phyloP scores from a whole-genome alignment of 1,139 yeast genomes.

The Taiozyma sp. region DNA sequence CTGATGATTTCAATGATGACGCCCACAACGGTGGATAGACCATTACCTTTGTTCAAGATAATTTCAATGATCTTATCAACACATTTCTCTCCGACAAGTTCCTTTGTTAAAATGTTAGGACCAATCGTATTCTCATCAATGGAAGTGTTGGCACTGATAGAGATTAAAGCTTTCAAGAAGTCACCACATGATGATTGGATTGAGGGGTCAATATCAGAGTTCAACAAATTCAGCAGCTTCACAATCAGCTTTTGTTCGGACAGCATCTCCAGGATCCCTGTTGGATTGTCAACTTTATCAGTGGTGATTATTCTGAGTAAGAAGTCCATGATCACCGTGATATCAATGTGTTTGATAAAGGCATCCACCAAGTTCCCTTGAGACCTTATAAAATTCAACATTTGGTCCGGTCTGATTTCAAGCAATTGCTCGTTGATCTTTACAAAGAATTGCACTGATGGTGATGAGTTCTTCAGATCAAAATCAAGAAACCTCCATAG shows the following conservation, averaged over 20 bases:
- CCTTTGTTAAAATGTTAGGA: slow-evolving; percentile 87
- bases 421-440: slow-evolving; percentile 89
- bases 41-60: slow-evolving; percentile 75
- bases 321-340: slow-evolving; percentile 74
- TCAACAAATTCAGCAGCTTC: slow-evolving; percentile 46
- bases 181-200: slow-evolving; percentile 95
- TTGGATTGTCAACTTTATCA: slow-evolving; percentile 60
- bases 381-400: slow-evolving; percentile 49
- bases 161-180: slow-evolving; percentile 86
- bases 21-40: slow-evolving; percentile 91
- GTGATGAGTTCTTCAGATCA: slow-evolving; percentile 37
- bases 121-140: slow-evolving; percentile 80
- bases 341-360: slow-evolving; percentile 50
- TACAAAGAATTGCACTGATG: slow-evolving; percentile 67
- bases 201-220: slow-evolving; percentile 47
- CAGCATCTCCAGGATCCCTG: slow-evolving; percentile 53
- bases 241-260: slow-evolving; percentile 47
- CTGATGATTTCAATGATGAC: slow-evolving; percentile 92
- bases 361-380: slow-evolving; percentile 50
- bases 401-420: slow-evolving; percentile 64
- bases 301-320: slow-evolving; percentile 58
- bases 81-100: slow-evolving; percentile 72
- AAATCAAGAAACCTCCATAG: slow-evolving; percentile 73
- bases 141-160: slow-evolving; percentile 82
- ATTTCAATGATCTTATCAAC: slow-evolving; percentile 57